phyloP scores from a whole-genome alignment of 495 filamentous ascomycete species.

The Filosporella fistucella region DNA sequence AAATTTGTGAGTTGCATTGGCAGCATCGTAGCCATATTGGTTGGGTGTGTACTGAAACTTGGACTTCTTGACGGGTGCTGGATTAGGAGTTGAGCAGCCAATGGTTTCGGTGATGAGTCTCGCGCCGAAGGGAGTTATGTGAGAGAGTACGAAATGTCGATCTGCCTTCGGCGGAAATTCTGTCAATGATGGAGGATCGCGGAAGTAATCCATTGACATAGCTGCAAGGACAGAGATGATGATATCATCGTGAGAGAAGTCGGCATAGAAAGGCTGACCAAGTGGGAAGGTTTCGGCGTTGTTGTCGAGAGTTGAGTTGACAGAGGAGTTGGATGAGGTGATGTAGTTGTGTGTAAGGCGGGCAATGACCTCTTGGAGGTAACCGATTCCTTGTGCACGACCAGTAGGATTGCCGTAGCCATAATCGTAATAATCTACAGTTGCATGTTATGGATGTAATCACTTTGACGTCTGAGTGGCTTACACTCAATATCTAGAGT shows the following conservation, averaged over 20 bases:
- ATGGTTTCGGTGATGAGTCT: constrained; percentile 36
- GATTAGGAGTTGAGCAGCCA: constrained; percentile 27
- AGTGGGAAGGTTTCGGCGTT: constrained; percentile 34
- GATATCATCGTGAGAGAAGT: constrained; percentile 44
- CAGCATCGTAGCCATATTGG: constrained; percentile 31
- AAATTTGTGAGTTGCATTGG: constrained; percentile 34
- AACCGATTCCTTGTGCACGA: constrained; percentile 36
- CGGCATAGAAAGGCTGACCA: constrained; percentile 40
- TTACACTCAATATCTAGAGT: constrained; percentile 30
- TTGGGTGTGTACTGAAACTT: constrained; percentile 28
- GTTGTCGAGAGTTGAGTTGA: constrained; percentile 38
- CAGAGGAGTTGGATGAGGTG: constrained; percentile 27
- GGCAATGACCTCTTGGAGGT: constrained; percentile 36
- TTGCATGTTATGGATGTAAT: no score
- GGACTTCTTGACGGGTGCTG: constrained; percentile 20
- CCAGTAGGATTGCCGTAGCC: constrained; percentile 34
- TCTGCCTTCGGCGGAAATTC: constrained; percentile 30
- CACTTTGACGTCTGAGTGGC: no score
- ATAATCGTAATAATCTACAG: constrained; percentile 38
- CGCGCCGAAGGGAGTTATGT: constrained; percentile 33
- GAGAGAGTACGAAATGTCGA: constrained; percentile 30
- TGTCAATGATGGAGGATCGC: constrained; percentile 26
- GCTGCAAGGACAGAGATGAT: constrained; percentile 41
- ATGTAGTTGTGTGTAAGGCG: constrained; percentile 32
- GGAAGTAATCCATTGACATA: constrained; percentile 36